Evolutionary conservation across 2,329 filamentous ascomycete species (phyloP).

Genomic region (Paraconiothyrium sp.): DNA sequence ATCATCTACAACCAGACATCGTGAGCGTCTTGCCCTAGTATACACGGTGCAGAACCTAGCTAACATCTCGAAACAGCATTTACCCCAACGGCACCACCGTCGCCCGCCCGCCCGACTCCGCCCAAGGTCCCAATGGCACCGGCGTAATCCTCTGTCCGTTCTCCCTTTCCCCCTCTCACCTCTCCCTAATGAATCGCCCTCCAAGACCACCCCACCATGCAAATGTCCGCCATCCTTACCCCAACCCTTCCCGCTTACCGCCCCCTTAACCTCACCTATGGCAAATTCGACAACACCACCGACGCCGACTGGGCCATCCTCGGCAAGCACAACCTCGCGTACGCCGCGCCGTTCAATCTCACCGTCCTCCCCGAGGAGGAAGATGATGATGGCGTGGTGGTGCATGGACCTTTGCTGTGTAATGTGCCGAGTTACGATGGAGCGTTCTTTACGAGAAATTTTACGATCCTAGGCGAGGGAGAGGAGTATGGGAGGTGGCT

Average conservation of each 20-base stretch:
- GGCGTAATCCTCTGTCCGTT: slow-evolving; percentile 1
- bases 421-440: slow-evolving; percentile 17
- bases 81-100: slow-evolving; percentile 9
- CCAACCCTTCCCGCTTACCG: slow-evolving; percentile 6
- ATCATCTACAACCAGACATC: slow-evolving; percentile 1
- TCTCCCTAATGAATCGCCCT: neutral
- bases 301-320: slow-evolving; percentile 17
- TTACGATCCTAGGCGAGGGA: slow-evolving; percentile 9
- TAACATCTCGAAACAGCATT: slow-evolving; percentile 1
- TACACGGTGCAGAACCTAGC: too few species aligned
- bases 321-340: slow-evolving; percentile 20
- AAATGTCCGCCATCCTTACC: slow-evolving; percentile 16
- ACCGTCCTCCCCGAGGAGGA: slow-evolving; percentile 1
- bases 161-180: neutral
- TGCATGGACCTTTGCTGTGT: slow-evolving; percentile 15
- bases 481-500: slow-evolving; percentile 9
- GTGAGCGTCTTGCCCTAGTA: neutral
- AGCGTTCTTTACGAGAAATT: slow-evolving; percentile 11
- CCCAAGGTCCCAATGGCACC: slow-evolving; percentile 12
- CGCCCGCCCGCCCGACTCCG: neutral
- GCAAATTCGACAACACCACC: slow-evolving; percentile 12
- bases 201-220: slow-evolving; percentile 4
- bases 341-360: slow-evolving; percentile 10
- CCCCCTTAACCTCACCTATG: slow-evolving; percentile 4
- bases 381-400: slow-evolving; percentile 9